phyloP scores from a whole-genome alignment of 2,329 filamentous ascomycete genomes.

The Xenoacremonium recifei region DNA sequence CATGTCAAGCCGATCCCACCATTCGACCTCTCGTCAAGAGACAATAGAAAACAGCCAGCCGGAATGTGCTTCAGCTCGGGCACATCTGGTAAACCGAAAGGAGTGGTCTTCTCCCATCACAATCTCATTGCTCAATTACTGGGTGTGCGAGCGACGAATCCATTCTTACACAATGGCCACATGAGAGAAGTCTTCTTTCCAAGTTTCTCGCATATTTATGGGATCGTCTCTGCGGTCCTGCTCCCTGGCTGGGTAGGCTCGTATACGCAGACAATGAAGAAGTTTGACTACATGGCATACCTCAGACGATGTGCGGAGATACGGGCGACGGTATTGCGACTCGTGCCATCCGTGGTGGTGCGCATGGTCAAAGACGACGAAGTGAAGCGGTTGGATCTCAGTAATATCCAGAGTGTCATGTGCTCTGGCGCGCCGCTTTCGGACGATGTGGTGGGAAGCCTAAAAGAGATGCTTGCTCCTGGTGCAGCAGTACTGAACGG shows the following conservation, averaged over 20 bases:
- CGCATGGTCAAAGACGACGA: slow-evolving; percentile 19
- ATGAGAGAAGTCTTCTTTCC: slow-evolving; percentile 27
- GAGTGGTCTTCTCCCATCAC: slow-evolving; percentile 21
- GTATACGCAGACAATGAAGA: slow-evolving; percentile 19
- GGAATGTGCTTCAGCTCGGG: slow-evolving; percentile 24
- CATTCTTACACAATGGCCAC: slow-evolving; percentile 19
- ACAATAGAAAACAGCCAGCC: slow-evolving; percentile 16
- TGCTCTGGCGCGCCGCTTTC: slow-evolving; percentile 20
- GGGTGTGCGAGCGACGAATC: slow-evolving; percentile 19
- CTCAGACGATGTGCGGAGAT: slow-evolving; percentile 17
- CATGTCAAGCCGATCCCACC: background rate
- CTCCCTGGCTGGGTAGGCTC: slow-evolving; percentile 20
- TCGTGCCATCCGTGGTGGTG: slow-evolving; percentile 21
- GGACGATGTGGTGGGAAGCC: slow-evolving; percentile 11
- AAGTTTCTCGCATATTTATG: slow-evolving; percentile 25
- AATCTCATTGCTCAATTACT: slow-evolving; percentile 21
- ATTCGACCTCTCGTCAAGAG: slow-evolving; percentile 7
- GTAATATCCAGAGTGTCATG: slow-evolving; percentile 14
- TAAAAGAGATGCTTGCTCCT: slow-evolving; percentile 11
- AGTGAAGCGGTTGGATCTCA: slow-evolving; percentile 12
- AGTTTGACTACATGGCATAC: slow-evolving; percentile 18
- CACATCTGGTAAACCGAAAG: slow-evolving; percentile 22
- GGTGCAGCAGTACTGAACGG: slow-evolving; percentile 18
- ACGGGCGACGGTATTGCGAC: slow-evolving; percentile 16
- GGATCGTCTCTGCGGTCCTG: slow-evolving; percentile 19